Conservation (phyloP, 1,139 yeast genomes). For the Candida sanyaensis region DNA sequence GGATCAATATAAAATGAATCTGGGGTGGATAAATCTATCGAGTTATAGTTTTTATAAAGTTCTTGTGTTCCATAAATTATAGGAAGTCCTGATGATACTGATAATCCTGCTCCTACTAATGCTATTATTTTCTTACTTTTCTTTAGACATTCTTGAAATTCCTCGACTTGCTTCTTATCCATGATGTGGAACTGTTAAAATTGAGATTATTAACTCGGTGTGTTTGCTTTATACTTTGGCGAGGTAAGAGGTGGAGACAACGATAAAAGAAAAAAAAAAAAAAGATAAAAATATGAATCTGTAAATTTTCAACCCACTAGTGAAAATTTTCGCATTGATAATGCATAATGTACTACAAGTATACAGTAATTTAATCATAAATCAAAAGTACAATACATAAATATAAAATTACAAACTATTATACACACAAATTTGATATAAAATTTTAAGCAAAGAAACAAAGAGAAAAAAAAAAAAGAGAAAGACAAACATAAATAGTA, state of each 20-base stretch:
- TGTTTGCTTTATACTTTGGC: background rate
- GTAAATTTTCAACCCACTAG: background rate
- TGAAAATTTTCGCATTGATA: background rate
- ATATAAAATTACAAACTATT: background rate
- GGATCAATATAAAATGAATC: conserved; percentile 86
- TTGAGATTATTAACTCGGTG: background rate
- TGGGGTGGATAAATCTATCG: conserved; percentile 86
- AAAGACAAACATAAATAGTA: background rate
- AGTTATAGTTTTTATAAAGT: conserved; percentile 74
- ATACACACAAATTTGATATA: background rate
- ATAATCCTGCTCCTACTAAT: conserved; percentile 82
- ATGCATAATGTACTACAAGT: background rate
- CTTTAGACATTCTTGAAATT: conserved; percentile 59
- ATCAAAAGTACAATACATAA: background rate
- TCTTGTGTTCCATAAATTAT: conserved; percentile 76
- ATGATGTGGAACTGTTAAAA: background rate
- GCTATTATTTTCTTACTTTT: conserved; percentile 64
- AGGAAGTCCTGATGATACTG: conserved; percentile 75
- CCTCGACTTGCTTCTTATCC: conserved; percentile 24
- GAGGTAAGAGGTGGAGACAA: background rate
- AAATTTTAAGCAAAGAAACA: too few relatives aligned
- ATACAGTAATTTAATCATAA: background rate
- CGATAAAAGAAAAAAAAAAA: background rate
- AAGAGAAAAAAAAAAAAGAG: too few relatives aligned
- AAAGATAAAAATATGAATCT: too few relatives aligned